A percentile compares a stretch with the other conserved stretches of the same genome.
phyloP scores from a whole-genome alignment of 2,329 filamentous ascomycete genomes.

The Pestalotiopsis sp. region DNA sequence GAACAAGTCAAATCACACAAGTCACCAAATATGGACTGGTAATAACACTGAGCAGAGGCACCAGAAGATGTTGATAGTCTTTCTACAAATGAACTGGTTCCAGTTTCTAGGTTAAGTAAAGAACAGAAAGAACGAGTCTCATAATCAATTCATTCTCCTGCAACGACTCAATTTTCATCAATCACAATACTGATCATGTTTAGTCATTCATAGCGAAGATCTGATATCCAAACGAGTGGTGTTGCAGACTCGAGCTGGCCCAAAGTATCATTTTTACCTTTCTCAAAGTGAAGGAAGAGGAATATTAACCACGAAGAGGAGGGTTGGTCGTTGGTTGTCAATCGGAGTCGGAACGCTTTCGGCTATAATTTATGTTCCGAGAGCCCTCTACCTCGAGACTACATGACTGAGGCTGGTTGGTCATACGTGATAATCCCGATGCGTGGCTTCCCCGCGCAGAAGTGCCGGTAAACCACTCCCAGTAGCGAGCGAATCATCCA shows the following conservation, averaged over 20 bases:
- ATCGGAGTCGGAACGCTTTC: background rate
- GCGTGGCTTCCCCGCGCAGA: background rate
- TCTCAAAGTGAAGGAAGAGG: no score
- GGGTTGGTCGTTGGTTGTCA: no score
- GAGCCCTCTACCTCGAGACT: background rate
- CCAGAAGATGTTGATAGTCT: no score
- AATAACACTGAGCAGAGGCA: no score
- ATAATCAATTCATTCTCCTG: background rate
- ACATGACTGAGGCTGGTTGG: background rate
- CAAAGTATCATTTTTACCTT: background rate
- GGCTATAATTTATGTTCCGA: background rate
- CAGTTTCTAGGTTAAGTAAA: background rate
- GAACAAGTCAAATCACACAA: no score
- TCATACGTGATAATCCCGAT: background rate
- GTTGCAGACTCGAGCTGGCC: no score
- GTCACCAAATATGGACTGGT: no score
- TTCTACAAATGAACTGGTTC: background rate
- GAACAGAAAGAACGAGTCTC: background rate
- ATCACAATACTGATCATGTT: background rate
- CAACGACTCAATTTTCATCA: no score
- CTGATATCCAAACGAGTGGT: background rate
- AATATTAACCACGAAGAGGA: no score
- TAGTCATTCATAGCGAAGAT: background rate
- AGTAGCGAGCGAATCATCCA: background rate
- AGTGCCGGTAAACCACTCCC: background rate